Evolutionary conservation across 1,284 basidiomycete species (phyloP), one percentile per base, ranked within the genome.

Genomic region (Ustilago sp.): DNA sequence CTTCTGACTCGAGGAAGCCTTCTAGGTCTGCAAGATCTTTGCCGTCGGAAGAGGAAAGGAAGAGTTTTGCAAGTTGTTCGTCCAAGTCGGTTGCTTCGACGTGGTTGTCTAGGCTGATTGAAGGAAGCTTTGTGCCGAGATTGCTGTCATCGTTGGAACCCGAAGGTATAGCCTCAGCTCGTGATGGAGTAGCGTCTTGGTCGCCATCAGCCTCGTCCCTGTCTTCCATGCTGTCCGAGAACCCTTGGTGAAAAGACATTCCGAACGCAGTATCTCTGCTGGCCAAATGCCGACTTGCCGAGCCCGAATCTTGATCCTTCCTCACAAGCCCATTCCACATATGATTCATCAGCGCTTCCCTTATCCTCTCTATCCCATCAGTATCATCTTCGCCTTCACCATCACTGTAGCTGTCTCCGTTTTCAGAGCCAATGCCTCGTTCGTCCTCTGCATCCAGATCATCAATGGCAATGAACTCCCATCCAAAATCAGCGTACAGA

Each of bases 391-490:
- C 72, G 3, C 31, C 45, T 15, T 63, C 65, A 2, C 43, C 57
- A 36, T 75, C 58, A 11, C 64, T 76, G 19, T 61, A 54, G 1
- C 55, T 62, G 23, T 65, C 68, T 4, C 59, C 74, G 6, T 63
- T 51, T 13, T 55, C 61, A 3, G 54, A 45, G 1, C 32, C 54
- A 12, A n/a, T 15, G 15, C 53, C 34, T 8, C 15, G 2, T 31
- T 1, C 17, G 31, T 53, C 65, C 5, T 60, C 60, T 4, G 11
- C 69, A 15, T 68, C 62, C 3, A 65, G 45, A 17, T 76, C 77
- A n/a, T 70, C 79, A 19, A 74, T 64, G 13, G 68, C 72, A 55
- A 83, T 69, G 61, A 73, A 83, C 34, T 83, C 81, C 81, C 81
- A 83, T 5, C 81, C 81, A 17, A 63, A 53, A 31, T 79, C 73